Percentiles rank a stretch among this genome's conserved stretches.
Conservation (phyloP, 345 rosid genomes). For the Citrus australasica region DNA sequence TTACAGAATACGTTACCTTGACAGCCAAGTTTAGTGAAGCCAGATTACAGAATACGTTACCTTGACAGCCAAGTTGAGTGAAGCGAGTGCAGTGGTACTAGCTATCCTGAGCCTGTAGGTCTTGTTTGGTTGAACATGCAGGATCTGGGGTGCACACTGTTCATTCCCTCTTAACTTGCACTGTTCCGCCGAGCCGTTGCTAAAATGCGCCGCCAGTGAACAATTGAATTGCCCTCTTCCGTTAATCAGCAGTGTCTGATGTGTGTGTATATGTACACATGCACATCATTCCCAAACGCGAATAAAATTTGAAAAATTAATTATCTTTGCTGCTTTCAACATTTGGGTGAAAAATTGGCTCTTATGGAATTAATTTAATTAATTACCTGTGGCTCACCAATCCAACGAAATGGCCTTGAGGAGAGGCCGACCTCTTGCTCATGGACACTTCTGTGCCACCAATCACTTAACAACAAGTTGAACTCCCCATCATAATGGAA, state of each 20-base stretch:
- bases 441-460: conserved; percentile 67
- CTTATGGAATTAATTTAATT: not conserved
- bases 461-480: conserved; percentile 63
- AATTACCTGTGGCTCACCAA: conserved; percentile 77
- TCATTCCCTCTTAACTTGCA: conserved; percentile 57
- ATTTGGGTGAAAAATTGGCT: too few relatives aligned
- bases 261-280: too few relatives aligned
- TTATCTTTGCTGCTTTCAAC: too few relatives aligned
- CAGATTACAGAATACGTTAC: conserved; percentile 22
- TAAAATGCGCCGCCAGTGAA: conserved; percentile 51
- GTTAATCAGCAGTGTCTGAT: conserved; percentile 52
- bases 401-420: conserved; percentile 66
- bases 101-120: conserved; percentile 72
- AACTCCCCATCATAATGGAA: conserved; percentile 70
- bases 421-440: conserved; percentile 76
- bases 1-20: conserved; percentile 32
- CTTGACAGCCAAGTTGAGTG: conserved; percentile 67
- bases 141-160: conserved; percentile 57
- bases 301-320: too few relatives aligned
- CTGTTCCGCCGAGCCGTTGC: conserved; percentile 11
- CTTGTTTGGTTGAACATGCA: conserved; percentile 51
- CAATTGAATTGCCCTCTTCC: conserved; percentile 88
- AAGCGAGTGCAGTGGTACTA: conserved; percentile 64
- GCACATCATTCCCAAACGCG: too few relatives aligned
- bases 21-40: conserved; percentile 74